Conservation (phyloP, 1,284 basidiomycete genomes). For the Ceratobasidium sp. region DNA sequence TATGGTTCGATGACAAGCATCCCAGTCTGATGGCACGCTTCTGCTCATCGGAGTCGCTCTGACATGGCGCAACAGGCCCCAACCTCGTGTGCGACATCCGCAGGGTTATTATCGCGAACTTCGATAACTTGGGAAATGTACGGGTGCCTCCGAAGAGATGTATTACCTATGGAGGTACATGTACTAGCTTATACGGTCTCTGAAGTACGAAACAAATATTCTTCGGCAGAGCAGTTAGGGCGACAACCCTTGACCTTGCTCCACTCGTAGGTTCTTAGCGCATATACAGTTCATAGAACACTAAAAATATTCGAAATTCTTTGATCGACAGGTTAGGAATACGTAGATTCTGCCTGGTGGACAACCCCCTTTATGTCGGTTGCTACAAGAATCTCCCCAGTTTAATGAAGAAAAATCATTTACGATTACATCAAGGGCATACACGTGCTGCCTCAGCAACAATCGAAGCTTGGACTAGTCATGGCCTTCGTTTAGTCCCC, state of each 20-base stretch:
- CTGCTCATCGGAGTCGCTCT: constrained; percentile 22
- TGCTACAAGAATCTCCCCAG: neutral
- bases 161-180: neutral
- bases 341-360: neutral
- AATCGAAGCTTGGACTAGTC: constrained; percentile 22
- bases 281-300: too few species aligned
- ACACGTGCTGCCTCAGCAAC: constrained; percentile 26
- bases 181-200: neutral
- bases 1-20: constrained; percentile 21
- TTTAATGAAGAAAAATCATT: constrained; percentile 14
- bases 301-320: neutral
- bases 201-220: too few species aligned
- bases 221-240: neutral
- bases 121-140: constrained; percentile 1
- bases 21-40: constrained; percentile 15
- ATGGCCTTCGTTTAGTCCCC: constrained; percentile 16
- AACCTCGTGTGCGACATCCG: constrained; percentile 5
- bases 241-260: constrained; percentile 2
- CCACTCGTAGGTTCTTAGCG: too few species aligned
- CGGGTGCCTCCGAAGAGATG: constrained; percentile 6
- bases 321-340: neutral
- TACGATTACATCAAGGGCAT: constrained; percentile 33
- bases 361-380: neutral
- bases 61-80: constrained; percentile 3
- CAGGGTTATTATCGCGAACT: neutral